These are phyloP conservation scores for Sporothrix sp. DNA, from an alignment of 2,329 filamentous ascomycete species.

Conservation along the genomic window DNA sequence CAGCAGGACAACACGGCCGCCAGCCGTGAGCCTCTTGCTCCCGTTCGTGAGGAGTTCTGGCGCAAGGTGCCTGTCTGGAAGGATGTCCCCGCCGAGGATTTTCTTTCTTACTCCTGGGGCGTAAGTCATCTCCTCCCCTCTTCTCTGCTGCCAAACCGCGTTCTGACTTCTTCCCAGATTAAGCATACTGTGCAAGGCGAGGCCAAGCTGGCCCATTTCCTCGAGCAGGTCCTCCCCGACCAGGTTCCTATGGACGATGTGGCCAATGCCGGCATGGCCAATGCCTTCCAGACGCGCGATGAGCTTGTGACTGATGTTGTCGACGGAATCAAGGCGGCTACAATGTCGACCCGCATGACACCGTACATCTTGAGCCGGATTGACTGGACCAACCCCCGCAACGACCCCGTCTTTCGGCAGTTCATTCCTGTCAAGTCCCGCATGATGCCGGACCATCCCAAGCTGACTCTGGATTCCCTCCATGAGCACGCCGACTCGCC, in stretches of 20 bases:
- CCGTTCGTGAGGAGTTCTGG: conserved; percentile 36
- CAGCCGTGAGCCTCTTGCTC: neutral
- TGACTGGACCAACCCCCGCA: conserved; percentile 48
- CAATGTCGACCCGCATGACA: conserved; percentile 53
- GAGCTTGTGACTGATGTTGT: conserved; percentile 46
- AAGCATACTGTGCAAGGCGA: conserved; percentile 41
- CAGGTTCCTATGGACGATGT: conserved; percentile 31
- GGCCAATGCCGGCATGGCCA: conserved; percentile 11
- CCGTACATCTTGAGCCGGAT: conserved; percentile 51
- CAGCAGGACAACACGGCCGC: neutral
- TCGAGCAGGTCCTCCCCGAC: conserved; percentile 40
- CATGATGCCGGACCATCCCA: conserved; percentile 44
- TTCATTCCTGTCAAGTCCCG: conserved; percentile 48
- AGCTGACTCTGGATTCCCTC: conserved; percentile 47
- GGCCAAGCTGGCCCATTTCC: conserved; percentile 37
- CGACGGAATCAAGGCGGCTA: conserved; percentile 41
- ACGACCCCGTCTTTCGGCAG: conserved; percentile 50
- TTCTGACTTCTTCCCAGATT: conserved; percentile 25
- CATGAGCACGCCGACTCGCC: conserved; percentile 46
- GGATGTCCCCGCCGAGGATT: conserved; percentile 36
- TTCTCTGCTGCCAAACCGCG: neutral
- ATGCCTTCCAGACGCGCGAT: conserved; percentile 35
- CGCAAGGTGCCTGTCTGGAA: conserved; percentile 40
- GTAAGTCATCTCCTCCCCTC: conserved; percentile 28
- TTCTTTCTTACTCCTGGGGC: conserved; percentile 45